These are phyloP conservation scores for Tilletia indica DNA, from an alignment of 1,284 basidiomycete genomes.

Conservation along the genomic window DNA sequence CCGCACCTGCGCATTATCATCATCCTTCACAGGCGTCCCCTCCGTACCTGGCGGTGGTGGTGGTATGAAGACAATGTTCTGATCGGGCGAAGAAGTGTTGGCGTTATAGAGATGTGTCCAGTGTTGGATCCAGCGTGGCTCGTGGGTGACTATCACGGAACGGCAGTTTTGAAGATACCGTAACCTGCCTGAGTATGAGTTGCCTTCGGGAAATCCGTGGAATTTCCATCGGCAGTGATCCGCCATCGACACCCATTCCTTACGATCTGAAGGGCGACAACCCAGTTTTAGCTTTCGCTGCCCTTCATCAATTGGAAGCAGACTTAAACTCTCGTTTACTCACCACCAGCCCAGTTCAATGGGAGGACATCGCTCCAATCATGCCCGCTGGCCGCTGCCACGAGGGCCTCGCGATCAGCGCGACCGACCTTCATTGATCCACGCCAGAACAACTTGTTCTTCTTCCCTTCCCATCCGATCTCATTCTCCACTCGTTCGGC, in stretches of 20 bases:
- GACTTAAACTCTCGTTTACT: too few species aligned
- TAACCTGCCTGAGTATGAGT: slow-evolving; percentile 46
- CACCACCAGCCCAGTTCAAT: slow-evolving; percentile 32
- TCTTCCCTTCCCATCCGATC: slow-evolving; percentile 38
- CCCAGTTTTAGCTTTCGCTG: too few species aligned
- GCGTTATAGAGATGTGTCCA: slow-evolving; percentile 51
- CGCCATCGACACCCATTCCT: slow-evolving; percentile 37
- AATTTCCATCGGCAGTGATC: slow-evolving; percentile 53
- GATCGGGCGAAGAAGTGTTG: slow-evolving; percentile 41
- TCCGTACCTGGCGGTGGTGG: slow-evolving; percentile 17
- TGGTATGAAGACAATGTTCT: slow-evolving; percentile 53
- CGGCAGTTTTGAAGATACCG: slow-evolving; percentile 50
- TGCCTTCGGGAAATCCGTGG: slow-evolving; percentile 50
- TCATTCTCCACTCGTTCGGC: slow-evolving; percentile 31
- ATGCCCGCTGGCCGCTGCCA: slow-evolving; percentile 33
- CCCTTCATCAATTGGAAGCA: too few species aligned
- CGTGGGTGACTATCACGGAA: slow-evolving; percentile 47
- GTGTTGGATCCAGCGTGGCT: slow-evolving; percentile 49
- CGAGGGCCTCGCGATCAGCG: slow-evolving; percentile 39
- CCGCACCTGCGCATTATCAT: slow-evolving; percentile 22
- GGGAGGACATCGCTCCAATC: slow-evolving; percentile 43
- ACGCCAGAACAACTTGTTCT: slow-evolving; percentile 44
- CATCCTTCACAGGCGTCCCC: slow-evolving; percentile 34
- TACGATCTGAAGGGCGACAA: slow-evolving; percentile 7
- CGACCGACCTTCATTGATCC: slow-evolving; percentile 46